Conservation (phyloP, 2,329 filamentous ascomycete genomes). For the Tolypocladium tropicale region DNA sequence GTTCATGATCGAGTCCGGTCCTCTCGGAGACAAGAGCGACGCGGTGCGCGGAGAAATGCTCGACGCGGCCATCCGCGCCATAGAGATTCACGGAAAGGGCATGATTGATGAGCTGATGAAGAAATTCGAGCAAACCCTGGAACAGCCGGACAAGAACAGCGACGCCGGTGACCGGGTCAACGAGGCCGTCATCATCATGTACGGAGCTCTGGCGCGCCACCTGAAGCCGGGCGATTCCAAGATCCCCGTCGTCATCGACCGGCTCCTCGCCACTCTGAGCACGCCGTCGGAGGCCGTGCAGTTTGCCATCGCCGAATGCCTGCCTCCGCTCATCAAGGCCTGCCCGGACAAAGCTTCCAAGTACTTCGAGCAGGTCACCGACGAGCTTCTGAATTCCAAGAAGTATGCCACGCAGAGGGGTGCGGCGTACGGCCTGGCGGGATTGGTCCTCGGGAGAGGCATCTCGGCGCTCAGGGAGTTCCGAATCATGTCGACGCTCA, state of each 20-base stretch:
- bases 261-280: constrained; percentile 75
- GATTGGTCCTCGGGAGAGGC: constrained; percentile 80
- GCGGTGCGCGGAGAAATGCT: constrained; percentile 83
- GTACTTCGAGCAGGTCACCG: constrained; percentile 72
- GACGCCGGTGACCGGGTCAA: constrained; percentile 83
- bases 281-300: constrained; percentile 96
- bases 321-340: constrained; percentile 80
- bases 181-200: constrained; percentile 95
- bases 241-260: constrained; percentile 77
- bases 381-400: constrained; percentile 76
- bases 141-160: constrained; percentile 71
- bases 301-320: constrained; percentile 87
- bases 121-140: constrained; percentile 81
- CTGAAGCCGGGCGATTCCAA: constrained; percentile 76
- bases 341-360: constrained; percentile 66
- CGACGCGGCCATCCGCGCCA: constrained; percentile 73
- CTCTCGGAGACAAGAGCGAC: constrained; percentile 71
- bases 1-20: constrained; percentile 78
- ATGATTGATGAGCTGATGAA: constrained; percentile 87
- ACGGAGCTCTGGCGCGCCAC: constrained; percentile 86
- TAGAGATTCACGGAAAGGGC: constrained; percentile 68
- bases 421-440: constrained; percentile 88
- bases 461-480: constrained; percentile 74
- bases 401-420: constrained; percentile 89
- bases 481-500: constrained; percentile 73